Conservation (phyloP, 2,329 filamentous ascomycete genomes). For the Curvularia eragrostidis region DNA sequence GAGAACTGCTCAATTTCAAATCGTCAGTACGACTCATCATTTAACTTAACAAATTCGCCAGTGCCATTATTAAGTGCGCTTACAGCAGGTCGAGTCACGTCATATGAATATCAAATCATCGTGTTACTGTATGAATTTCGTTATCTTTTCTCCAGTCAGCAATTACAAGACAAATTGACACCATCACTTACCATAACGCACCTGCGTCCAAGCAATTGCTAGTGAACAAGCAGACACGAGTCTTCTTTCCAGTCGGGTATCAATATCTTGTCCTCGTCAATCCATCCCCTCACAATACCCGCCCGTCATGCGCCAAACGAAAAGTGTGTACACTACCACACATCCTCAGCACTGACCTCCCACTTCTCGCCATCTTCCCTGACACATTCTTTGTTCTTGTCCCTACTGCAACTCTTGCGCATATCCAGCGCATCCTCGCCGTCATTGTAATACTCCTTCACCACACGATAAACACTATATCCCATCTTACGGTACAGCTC, state of each 20-base stretch:
- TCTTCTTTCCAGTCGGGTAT: background rate
- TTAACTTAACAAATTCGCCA: background rate
- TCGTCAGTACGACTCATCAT: background rate
- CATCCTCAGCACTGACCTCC: constrained; percentile 80
- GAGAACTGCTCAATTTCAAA: no score
- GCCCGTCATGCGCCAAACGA: background rate
- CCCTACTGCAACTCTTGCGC: constrained; percentile 87
- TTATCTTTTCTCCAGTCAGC: background rate
- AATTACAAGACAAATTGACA: background rate
- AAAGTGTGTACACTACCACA: constrained; percentile 65
- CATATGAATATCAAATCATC: no score
- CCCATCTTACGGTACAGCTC: constrained; percentile 89
- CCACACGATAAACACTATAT: constrained; percentile 84
- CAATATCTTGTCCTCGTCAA: background rate
- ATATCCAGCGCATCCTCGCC: constrained; percentile 97
- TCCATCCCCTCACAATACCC: background rate
- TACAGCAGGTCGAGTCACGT: background rate
- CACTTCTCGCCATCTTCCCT: constrained; percentile 81
- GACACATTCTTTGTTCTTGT: constrained; percentile 76
- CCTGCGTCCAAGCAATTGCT: background rate
- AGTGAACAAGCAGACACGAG: background rate
- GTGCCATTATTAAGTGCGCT: background rate
- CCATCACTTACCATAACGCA: background rate
- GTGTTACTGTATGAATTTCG: no score
- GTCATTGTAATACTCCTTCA: constrained; percentile 92